These are phyloP conservation scores for Saccharum spontaneum DNA, from an alignment of 176 grass and related monocot genomes.

Conservation along the genomic window DNA sequence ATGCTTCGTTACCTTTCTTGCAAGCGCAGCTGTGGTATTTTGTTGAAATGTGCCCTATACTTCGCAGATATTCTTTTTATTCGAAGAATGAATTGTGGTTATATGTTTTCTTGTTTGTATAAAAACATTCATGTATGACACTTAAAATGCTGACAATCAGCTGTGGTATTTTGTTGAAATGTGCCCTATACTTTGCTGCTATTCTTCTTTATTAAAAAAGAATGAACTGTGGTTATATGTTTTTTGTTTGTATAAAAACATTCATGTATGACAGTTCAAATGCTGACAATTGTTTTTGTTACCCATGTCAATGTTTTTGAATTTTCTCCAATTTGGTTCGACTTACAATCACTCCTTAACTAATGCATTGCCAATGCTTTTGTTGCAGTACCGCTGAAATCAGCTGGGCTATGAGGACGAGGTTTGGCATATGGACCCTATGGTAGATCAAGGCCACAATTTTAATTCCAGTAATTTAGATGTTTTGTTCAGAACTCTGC, in stretches of 20 bases:
- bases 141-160: background rate
- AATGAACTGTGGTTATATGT: background rate
- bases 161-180: background rate
- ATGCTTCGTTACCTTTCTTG: background rate
- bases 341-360: background rate
- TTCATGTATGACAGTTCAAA: background rate
- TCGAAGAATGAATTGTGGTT: background rate
- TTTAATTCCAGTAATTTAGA: conserved; percentile 41
- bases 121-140: background rate
- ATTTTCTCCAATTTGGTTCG: background rate
- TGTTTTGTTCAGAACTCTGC: conserved; percentile 19
- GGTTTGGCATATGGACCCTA: background rate
- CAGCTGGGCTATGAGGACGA: background rate
- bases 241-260: background rate
- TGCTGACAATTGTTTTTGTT: background rate
- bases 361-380: background rate
- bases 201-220: background rate
- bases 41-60: background rate
- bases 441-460: background rate
- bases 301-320: background rate
- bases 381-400: conserved; percentile 54
- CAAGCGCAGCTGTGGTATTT: background rate
- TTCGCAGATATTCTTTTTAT: background rate
- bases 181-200: too few relatives aligned
- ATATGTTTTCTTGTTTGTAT: background rate